These are phyloP conservation scores for Waltergamsia citrina DNA, from an alignment of 2,329 filamentous ascomycete species.

Conservation along the genomic window DNA sequence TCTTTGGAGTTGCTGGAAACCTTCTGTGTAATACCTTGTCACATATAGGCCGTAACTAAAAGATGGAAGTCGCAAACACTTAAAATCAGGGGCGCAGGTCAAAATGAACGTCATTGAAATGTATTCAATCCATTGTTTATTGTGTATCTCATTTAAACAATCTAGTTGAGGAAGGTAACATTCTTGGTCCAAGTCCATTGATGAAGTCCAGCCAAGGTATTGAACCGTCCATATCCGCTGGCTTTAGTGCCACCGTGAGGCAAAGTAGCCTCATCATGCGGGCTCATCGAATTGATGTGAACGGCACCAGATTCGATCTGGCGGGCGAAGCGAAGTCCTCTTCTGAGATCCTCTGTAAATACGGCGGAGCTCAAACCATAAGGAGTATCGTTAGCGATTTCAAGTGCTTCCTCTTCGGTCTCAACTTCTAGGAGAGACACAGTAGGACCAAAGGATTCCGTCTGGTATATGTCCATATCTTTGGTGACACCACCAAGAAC, in stretches of 20 bases:
- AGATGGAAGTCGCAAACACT: too few relatives aligned
- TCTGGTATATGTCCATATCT: conserved; percentile 64
- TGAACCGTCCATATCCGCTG: conserved; percentile 56
- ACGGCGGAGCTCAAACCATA: conserved; percentile 66
- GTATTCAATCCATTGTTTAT: too few relatives aligned
- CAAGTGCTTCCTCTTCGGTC: conserved; percentile 62
- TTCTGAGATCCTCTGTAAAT: conserved; percentile 59
- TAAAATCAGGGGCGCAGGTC: too few relatives aligned
- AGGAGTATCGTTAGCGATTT: conserved; percentile 71
- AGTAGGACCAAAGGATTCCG: conserved; percentile 69
- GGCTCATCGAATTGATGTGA: conserved; percentile 57
- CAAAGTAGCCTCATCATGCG: conserved; percentile 54
- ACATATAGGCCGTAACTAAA: too few relatives aligned
- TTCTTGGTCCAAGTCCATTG: conserved; percentile 58
- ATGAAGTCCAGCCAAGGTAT: conserved; percentile 38
- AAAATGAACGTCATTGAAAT: too few relatives aligned
- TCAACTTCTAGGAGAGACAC: conserved; percentile 58
- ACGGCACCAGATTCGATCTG: conserved; percentile 58
- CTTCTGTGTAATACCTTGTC: too few relatives aligned
- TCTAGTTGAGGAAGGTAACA: conserved; percentile 43
- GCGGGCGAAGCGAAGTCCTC: conserved; percentile 49
- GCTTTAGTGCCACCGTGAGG: conserved; percentile 59
- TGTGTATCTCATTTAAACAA: too few relatives aligned
- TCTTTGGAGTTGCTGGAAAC: too few relatives aligned
- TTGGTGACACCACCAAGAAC: conserved; percentile 54